Percentiles rank a stretch among this genome's conserved stretches.
phyloP scores from a whole-genome alignment of 139 green algal species.

The Chlorella vulgaris region DNA sequence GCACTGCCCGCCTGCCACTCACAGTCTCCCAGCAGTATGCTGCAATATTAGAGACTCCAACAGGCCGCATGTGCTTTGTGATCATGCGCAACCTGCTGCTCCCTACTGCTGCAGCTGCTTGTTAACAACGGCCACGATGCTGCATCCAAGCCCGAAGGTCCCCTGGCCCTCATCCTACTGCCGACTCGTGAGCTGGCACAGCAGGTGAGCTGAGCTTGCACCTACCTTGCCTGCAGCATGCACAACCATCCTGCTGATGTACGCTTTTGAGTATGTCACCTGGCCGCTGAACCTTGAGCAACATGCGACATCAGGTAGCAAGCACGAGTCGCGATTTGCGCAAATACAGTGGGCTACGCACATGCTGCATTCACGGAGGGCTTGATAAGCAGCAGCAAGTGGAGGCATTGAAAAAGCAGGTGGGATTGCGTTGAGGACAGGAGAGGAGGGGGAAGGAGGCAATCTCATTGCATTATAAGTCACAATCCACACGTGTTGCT shows the following conservation, averaged over 20 bases:
- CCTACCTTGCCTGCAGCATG: background rate
- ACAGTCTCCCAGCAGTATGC: too few relatives aligned
- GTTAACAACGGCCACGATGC: constrained; percentile 20
- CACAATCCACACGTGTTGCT: background rate
- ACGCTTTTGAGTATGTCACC: too few relatives aligned
- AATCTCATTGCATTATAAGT: too few relatives aligned
- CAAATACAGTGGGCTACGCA: constrained; percentile 45
- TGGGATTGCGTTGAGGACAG: background rate
- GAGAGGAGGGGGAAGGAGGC: too few relatives aligned
- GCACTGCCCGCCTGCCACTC: too few relatives aligned
- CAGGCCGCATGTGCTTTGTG: background rate
- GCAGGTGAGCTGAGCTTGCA: constrained; percentile 58
- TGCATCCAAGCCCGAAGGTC: constrained; percentile 31
- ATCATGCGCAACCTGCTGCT: background rate
- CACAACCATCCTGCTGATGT: background rate
- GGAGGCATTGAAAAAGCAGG: constrained; percentile 8
- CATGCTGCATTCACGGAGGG: constrained; percentile 68
- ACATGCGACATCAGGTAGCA: constrained; percentile 24
- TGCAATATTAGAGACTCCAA: too few relatives aligned
- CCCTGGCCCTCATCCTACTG: constrained; percentile 66
- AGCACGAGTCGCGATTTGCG: constrained; percentile 28
- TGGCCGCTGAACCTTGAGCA: too few relatives aligned
- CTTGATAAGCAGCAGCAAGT: constrained; percentile 70
- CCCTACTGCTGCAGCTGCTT: constrained; percentile 31
- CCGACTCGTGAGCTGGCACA: constrained; percentile 85